Evolutionary conservation across 176 grass and related monocot species (phyloP).

Genomic region (Alopecurus myosuroides): DNA sequence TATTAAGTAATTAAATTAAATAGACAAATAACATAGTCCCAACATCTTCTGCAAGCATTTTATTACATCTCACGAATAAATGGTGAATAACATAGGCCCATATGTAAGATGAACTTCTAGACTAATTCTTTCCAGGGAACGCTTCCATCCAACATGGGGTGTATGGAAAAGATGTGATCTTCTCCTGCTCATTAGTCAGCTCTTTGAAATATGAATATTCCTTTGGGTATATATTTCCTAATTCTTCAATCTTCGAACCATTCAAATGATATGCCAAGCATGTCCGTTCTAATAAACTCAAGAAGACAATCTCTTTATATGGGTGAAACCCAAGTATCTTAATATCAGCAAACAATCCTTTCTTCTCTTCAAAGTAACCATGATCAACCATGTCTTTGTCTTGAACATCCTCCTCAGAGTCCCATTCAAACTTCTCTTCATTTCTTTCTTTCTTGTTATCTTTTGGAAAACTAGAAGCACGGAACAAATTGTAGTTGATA

Average conservation of each 20-base stretch:
- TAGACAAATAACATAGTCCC: background rate
- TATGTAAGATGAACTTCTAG: background rate
- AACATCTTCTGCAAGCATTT: background rate
- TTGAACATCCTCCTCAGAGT: background rate
- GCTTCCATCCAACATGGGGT: slow-evolving; percentile 7
- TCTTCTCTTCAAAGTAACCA: background rate
- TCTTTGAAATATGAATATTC: background rate
- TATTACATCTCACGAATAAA: background rate
- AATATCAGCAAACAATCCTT: background rate
- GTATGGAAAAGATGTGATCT: background rate
- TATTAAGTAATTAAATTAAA: background rate
- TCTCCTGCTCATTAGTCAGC: background rate
- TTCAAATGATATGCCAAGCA: background rate
- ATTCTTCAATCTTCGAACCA: background rate
- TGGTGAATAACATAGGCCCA: background rate
- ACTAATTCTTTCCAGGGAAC: background rate
- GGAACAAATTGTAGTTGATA: background rate
- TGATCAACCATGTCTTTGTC: background rate
- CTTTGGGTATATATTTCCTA: background rate
- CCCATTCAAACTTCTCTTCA: background rate
- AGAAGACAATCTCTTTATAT: background rate
- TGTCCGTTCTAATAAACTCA: background rate
- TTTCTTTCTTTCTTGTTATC: background rate
- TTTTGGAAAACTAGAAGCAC: background rate
- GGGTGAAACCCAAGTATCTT: background rate